Conservation (phyloP, 202 grass and related monocot species). For the Panicum hallii region DNA sequence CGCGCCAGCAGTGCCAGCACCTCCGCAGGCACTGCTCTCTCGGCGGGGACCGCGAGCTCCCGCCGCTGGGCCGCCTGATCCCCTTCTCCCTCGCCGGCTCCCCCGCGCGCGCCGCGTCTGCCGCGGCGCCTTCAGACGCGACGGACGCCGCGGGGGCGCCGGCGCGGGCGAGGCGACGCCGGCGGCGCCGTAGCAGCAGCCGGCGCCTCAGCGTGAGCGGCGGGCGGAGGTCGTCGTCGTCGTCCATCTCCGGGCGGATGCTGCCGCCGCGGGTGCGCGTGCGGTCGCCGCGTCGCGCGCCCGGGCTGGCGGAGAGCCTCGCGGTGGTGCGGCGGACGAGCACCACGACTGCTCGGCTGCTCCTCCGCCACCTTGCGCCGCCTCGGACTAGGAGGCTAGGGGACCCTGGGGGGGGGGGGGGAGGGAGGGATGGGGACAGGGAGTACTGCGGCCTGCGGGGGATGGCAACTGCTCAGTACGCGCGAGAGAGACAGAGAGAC, state of each 20-base stretch:
- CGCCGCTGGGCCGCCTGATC: slow-evolving; percentile 56
- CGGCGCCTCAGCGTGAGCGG: slow-evolving; percentile 32
- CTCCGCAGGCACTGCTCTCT: slow-evolving; percentile 54
- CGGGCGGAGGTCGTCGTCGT: slow-evolving; percentile 20
- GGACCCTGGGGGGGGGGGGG: too few species aligned
- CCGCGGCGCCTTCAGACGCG: slow-evolving; percentile 29
- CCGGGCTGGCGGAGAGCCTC: slow-evolving; percentile 43
- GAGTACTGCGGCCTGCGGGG: too few species aligned
- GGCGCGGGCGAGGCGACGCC: background rate
- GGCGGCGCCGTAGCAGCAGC: slow-evolving; percentile 5
- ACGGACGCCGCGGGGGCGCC: background rate
- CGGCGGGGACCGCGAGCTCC: slow-evolving; percentile 63
- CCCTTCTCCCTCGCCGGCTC: slow-evolving; percentile 60
- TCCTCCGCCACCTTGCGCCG: too few species aligned
- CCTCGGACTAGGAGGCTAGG: too few species aligned
- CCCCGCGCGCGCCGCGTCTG: background rate
- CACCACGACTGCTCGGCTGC: too few species aligned
- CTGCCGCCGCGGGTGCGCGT: slow-evolving; percentile 18
- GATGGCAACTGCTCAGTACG: too few species aligned
- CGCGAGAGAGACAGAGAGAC: too few species aligned
- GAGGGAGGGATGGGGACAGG: too few species aligned
- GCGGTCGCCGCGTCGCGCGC: slow-evolving; percentile 7
- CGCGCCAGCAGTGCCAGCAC: background rate
- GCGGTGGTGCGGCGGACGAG: slow-evolving; percentile 84
- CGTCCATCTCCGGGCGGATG: slow-evolving; percentile 31